Evolutionary conservation across 2,329 filamentous ascomycete genomes (phyloP).

Genomic region (Metarhizium sp.): DNA sequence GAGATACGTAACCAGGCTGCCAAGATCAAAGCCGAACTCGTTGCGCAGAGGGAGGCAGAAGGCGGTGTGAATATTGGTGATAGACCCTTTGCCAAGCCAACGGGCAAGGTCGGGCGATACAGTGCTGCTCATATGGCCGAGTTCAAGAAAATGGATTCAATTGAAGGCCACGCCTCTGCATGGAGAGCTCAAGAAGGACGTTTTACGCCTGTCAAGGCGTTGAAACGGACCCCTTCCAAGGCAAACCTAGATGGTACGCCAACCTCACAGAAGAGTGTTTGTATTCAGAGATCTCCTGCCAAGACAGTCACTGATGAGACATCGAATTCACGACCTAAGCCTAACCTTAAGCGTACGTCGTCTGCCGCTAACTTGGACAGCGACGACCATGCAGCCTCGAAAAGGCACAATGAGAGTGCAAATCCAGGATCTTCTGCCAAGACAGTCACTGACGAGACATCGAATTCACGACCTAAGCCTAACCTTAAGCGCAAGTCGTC

Average conservation of each 20-base stretch:
- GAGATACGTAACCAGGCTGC: constrained; percentile 64
- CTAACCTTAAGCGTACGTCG: constrained; percentile 22
- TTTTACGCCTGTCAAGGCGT: constrained; percentile 36
- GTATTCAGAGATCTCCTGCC: constrained; percentile 42
- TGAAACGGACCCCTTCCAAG: constrained; percentile 36
- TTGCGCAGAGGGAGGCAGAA: constrained; percentile 50
- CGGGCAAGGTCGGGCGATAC: constrained; percentile 68
- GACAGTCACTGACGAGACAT: constrained; percentile 56
- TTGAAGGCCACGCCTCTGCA: constrained; percentile 74
- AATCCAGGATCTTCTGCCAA: too few relatives aligned
- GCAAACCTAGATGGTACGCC: constrained; percentile 29
- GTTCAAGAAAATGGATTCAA: constrained; percentile 98
- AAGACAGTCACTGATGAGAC: constrained; percentile 60
- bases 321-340: constrained; percentile 25
- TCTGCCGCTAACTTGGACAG: constrained; percentile 22
- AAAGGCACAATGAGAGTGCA: constrained; percentile 15
- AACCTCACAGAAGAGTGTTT: constrained; percentile 21
- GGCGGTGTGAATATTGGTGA: constrained; percentile 26
- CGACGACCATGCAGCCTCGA: constrained; percentile 9
- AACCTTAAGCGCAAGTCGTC: constrained; percentile 23
- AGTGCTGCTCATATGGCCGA: constrained; percentile 78
- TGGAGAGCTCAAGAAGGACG: constrained; percentile 53
- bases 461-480: constrained; percentile 24
- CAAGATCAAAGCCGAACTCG: constrained; percentile 60
- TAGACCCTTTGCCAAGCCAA: constrained; percentile 72